Conservation (phyloP, 306 rosid species). For the Malus sieversii region DNA sequence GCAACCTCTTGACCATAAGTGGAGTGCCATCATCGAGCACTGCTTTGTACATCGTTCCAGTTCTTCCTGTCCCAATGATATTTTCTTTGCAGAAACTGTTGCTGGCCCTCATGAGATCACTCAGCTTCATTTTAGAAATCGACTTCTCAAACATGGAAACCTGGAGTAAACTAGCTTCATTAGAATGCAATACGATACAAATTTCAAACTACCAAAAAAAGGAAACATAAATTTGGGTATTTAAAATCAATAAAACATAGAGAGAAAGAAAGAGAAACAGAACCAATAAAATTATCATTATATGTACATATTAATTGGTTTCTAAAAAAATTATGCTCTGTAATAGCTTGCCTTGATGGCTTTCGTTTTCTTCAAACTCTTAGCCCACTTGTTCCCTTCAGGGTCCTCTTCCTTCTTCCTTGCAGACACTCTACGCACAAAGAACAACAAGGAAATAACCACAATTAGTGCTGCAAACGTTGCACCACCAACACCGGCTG, state of each 20-base stretch:
- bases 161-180: conserved; percentile 33
- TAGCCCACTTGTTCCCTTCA: conserved; percentile 96
- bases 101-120: conserved; percentile 94
- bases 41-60: conserved; percentile 79
- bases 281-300: background rate
- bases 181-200: background rate
- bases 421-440: conserved; percentile 44
- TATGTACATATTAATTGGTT: background rate
- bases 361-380: conserved; percentile 65
- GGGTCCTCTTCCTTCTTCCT: conserved; percentile 77
- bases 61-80: conserved; percentile 75
- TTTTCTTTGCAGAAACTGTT: conserved; percentile 62
- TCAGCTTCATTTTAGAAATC: conserved; percentile 70
- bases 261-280: background rate
- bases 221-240: background rate
- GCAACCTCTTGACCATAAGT: conserved; percentile 88
- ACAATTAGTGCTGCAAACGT: conserved; percentile 44
- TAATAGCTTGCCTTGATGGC: conserved; percentile 59
- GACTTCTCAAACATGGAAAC: conserved; percentile 85
- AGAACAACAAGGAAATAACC: conserved; percentile 50
- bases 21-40: conserved; percentile 65
- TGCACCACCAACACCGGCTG: conserved; percentile 69
- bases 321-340: background rate
- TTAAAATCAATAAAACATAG: background rate
- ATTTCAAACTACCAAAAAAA: background rate